These are phyloP conservation scores for Candida sp. DNA, from an alignment of 1,139 yeast species.

Conservation along the genomic window DNA sequence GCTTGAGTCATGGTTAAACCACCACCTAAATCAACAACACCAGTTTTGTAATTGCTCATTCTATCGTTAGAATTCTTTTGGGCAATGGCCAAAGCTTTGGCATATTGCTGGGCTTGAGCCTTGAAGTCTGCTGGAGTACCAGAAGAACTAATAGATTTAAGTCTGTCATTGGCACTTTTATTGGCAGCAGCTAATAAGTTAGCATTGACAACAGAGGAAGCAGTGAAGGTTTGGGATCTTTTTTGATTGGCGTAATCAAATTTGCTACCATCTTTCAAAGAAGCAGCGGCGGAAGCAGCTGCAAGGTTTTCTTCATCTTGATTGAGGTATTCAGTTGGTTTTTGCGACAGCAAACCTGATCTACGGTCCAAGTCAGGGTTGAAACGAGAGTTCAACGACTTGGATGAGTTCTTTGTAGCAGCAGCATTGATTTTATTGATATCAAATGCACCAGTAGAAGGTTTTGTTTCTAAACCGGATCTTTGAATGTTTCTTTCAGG, in stretches of 20 bases:
- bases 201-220: conserved; percentile 47
- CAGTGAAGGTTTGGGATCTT: conserved; percentile 32
- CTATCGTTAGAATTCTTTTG: conserved; percentile 62
- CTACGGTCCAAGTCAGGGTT: conserved; percentile 45
- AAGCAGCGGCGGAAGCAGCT: conserved; percentile 40
- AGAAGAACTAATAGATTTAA: conserved; percentile 34
- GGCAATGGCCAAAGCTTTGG: conserved; percentile 58
- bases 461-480: conserved; percentile 42
- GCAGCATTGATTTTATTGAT: conserved; percentile 39
- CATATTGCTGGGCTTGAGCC: conserved; percentile 42
- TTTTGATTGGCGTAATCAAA: conserved; percentile 23
- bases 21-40: conserved; percentile 81
- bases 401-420: conserved; percentile 43
- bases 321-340: conserved; percentile 9
- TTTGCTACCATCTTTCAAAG: conserved; percentile 28
- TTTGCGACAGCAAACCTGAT: conserved; percentile 26
- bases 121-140: conserved; percentile 33
- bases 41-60: conserved; percentile 39
- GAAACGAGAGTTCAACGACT: conserved; percentile 39
- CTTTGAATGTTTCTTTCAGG: conserved; percentile 41
- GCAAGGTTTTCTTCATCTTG: conserved; percentile 22
- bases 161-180: conserved; percentile 52
- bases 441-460: conserved; percentile 25
- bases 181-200: conserved; percentile 62
- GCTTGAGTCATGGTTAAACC: conserved; percentile 75